A percentile compares a stretch with the other conserved stretches of the same genome.
Conservation (phyloP, 2,329 filamentous ascomycete species). For the Fusarium marasasianum region DNA sequence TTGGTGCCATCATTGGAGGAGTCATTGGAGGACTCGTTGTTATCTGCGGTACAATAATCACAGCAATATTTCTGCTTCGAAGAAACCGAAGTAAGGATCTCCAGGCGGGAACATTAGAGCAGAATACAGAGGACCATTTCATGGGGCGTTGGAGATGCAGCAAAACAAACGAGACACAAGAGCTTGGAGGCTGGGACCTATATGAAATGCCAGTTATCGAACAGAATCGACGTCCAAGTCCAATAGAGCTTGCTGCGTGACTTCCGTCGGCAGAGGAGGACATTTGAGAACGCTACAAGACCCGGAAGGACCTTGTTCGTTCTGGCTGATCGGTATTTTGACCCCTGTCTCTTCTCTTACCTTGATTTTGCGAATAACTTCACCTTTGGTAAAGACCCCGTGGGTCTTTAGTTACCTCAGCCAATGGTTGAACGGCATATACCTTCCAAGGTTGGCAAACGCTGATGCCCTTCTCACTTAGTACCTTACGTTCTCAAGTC, state of each 20-base stretch:
- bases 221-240: not conserved
- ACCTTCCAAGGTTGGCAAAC: too few relatives aligned
- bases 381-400: too few relatives aligned
- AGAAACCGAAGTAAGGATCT: not conserved
- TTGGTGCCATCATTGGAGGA: slow-evolving; percentile 49
- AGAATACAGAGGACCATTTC: not conserved
- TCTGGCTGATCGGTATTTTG: too few relatives aligned
- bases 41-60: slow-evolving; percentile 23
- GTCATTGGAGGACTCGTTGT: slow-evolving; percentile 50
- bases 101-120: not conserved
- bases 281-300: not conserved
- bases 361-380: too few relatives aligned
- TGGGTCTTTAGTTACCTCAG: too few relatives aligned
- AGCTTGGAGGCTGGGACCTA: not conserved
- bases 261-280: not conserved
- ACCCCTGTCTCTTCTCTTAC: too few relatives aligned
- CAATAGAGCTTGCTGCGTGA: slow-evolving; percentile 1
- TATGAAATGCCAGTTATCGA: not conserved
- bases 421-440: too few relatives aligned
- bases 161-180: not conserved
- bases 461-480: too few relatives aligned
- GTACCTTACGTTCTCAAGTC: too few relatives aligned
- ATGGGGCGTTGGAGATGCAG: not conserved
- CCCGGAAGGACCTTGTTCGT: too few relatives aligned
- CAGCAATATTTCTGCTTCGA: slow-evolving; percentile 11